A percentile compares a stretch with the other conserved stretches of the same genome.
Conservation (phyloP, 768 basidiomycete species). For the Fibroporia radiculosa region DNA sequence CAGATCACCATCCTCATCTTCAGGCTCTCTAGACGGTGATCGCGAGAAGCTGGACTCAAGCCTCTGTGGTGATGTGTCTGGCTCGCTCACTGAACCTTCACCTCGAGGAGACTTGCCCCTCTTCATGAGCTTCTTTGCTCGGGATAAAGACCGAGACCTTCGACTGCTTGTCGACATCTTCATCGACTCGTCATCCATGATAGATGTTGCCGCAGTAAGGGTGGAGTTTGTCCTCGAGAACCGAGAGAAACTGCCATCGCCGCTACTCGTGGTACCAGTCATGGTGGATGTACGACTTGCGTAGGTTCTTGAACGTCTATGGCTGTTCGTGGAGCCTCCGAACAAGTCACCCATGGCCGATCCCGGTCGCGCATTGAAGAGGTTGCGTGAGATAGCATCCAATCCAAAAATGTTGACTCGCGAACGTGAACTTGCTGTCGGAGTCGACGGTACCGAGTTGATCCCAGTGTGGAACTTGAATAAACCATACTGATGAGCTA, state of each 20-base stretch:
- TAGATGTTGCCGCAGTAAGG: conserved; percentile 55
- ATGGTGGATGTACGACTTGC: conserved; percentile 64
- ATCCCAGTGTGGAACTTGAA: conserved; percentile 82
- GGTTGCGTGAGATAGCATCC: conserved; percentile 83
- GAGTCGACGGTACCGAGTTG: conserved; percentile 77
- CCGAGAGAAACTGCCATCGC: conserved; percentile 59
- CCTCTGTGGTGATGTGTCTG: conserved; percentile 15
- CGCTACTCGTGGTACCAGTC: conserved; percentile 62
- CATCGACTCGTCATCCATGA: conserved; percentile 48
- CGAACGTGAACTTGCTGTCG: conserved; percentile 65
- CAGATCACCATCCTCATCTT: conserved; percentile 30
- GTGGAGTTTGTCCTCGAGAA: conserved; percentile 64
- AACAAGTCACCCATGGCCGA: conserved; percentile 71
- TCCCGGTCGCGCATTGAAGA: conserved; percentile 69
- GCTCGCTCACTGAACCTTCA: conserved; percentile 25
- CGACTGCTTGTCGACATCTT: conserved; percentile 29
- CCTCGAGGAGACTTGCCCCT: conserved; percentile 36
- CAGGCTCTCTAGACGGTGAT: conserved; percentile 34
- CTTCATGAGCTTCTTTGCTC: conserved; percentile 43
- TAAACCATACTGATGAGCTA: conserved; percentile 83
- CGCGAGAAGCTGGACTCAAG: conserved; percentile 21
- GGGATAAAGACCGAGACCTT: conserved; percentile 22
- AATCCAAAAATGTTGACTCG: conserved; percentile 81
- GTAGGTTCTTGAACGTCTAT: conserved; percentile 62
- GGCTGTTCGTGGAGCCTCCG: conserved; percentile 60